These are phyloP conservation scores for Boechera retrofracta DNA, from an alignment of 345 rosid genomes.

Conservation along the genomic window DNA sequence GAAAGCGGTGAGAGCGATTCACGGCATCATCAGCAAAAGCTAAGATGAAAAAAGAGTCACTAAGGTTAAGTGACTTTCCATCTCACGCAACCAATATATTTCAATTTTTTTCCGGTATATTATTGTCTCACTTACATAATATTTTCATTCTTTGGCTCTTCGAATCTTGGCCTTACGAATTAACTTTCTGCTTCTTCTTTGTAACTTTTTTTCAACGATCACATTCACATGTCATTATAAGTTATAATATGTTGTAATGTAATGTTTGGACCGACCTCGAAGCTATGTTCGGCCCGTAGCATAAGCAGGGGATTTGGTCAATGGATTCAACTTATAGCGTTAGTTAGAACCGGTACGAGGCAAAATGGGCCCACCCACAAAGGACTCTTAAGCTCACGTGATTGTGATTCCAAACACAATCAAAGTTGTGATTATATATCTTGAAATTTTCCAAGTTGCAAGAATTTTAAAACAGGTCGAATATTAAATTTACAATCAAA, in stretches of 20 bases:
- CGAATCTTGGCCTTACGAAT: slow-evolving; percentile 26
- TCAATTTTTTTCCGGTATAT: background rate
- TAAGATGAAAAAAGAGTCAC: slow-evolving; percentile 24
- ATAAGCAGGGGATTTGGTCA: slow-evolving; percentile 18
- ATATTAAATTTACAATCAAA: background rate
- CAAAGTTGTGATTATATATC: background rate
- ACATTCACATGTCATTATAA: slow-evolving; percentile 22
- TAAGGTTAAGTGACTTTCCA: slow-evolving; percentile 26
- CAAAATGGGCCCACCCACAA: slow-evolving; percentile 32
- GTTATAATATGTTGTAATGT: slow-evolving; percentile 15
- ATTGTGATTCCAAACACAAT: slow-evolving; percentile 8
- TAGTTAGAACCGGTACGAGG: background rate
- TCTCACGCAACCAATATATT: slow-evolving; percentile 23
- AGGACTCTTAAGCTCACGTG: slow-evolving; percentile 31
- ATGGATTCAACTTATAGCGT: slow-evolving; percentile 26
- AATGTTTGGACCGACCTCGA: slow-evolving; percentile 32
- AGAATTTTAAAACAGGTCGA: background rate
- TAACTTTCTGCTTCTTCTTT: slow-evolving; percentile 24
- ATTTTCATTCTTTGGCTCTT: slow-evolving; percentile 37
- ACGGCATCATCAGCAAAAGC: slow-evolving; percentile 36
- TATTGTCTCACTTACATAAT: slow-evolving; percentile 14
- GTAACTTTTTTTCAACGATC: slow-evolving; percentile 35
- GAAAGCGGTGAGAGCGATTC: slow-evolving; percentile 43
- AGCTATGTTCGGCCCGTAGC: slow-evolving; percentile 30
- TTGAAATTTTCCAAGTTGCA: slow-evolving; percentile 24